Percentiles rank a stretch among this genome's conserved stretches.
Evolutionary conservation across 2,329 filamentous ascomycete genomes (phyloP).

Genomic region (Exophiala phaeomuriformis): DNA sequence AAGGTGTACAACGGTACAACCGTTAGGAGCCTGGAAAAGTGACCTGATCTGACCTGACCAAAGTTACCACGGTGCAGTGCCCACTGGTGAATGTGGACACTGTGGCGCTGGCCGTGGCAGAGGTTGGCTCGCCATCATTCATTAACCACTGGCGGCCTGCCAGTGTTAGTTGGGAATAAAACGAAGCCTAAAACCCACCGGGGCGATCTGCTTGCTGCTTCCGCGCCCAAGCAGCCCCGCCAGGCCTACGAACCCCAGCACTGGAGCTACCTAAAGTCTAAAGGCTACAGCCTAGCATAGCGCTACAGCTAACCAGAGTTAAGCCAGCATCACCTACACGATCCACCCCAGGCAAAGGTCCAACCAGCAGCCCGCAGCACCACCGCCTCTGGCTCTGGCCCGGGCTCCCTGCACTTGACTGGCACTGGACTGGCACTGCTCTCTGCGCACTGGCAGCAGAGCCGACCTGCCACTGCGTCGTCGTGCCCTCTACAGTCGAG

Average conservation of each 20-base stretch:
- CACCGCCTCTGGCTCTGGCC: neutral
- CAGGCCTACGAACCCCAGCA: slow-evolving; percentile 4
- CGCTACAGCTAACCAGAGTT: neutral
- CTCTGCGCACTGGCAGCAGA: neutral
- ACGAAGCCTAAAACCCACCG: neutral
- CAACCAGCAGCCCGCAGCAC: neutral
- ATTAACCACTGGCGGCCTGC: neutral
- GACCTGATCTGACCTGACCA: no score
- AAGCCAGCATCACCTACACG: neutral
- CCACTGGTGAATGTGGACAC: no score
- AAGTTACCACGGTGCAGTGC: no score
- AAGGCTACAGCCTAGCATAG: neutral
- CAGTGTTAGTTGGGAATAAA: neutral
- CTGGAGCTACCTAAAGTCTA: slow-evolving; percentile 1
- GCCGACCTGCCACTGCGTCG: slow-evolving; percentile 1
- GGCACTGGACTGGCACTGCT: neutral
- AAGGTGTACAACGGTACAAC: no score
- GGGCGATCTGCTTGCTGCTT: slow-evolving; percentile 5
- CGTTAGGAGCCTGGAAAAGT: no score
- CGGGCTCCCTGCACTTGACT: neutral
- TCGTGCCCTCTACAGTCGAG: neutral
- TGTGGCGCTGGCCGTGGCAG: neutral
- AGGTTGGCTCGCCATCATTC: neutral
- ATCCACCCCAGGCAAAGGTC: neutral
- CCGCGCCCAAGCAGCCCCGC: slow-evolving; percentile 6